Conservation (phyloP, 805 yeast genomes). For the Zygoascus biomembranicola region DNA sequence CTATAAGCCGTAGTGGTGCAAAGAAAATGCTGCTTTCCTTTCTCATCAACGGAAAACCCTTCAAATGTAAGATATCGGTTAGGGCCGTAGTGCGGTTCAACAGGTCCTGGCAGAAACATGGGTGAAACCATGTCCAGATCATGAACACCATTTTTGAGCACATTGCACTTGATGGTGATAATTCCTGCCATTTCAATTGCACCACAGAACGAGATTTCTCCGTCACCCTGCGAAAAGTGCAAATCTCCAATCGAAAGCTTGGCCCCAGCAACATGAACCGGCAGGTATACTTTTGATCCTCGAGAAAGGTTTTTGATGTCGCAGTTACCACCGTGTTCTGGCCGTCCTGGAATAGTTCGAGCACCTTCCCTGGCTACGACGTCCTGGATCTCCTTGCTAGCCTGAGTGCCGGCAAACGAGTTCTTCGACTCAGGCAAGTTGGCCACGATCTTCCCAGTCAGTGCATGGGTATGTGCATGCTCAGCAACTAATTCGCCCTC, state of each 20-base stretch:
- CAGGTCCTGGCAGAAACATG: conserved; percentile 42
- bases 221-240: conserved; percentile 48
- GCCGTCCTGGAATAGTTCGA: conserved; percentile 45
- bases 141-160: conserved; percentile 37
- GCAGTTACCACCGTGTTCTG: conserved; percentile 48
- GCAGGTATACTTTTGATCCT: conserved; percentile 42
- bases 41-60: conserved; percentile 45
- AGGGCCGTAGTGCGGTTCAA: conserved; percentile 42
- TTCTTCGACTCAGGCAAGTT: conserved; percentile 32
- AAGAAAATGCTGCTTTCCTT: conserved; percentile 38
- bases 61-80: conserved; percentile 43
- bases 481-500: conserved; percentile 31
- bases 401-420: conserved; percentile 36
- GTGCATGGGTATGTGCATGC: conserved; percentile 11
- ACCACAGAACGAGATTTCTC: conserved; percentile 47
- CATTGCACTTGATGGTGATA: conserved; percentile 35
- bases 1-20: conserved; percentile 45
- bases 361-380: conserved; percentile 38
- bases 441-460: conserved; percentile 32
- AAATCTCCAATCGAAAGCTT: conserved; percentile 42
- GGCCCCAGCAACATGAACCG: conserved; percentile 41
- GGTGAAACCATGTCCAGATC: conserved; percentile 37
- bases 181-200: conserved; percentile 47
- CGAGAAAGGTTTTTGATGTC: conserved; percentile 43
- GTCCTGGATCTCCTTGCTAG: conserved; percentile 25